A percentile compares a stretch with the other conserved stretches of the same genome.
Evolutionary conservation across 768 basidiomycete genomes (phyloP).

Genomic region (Dentipellis sp.): DNA sequence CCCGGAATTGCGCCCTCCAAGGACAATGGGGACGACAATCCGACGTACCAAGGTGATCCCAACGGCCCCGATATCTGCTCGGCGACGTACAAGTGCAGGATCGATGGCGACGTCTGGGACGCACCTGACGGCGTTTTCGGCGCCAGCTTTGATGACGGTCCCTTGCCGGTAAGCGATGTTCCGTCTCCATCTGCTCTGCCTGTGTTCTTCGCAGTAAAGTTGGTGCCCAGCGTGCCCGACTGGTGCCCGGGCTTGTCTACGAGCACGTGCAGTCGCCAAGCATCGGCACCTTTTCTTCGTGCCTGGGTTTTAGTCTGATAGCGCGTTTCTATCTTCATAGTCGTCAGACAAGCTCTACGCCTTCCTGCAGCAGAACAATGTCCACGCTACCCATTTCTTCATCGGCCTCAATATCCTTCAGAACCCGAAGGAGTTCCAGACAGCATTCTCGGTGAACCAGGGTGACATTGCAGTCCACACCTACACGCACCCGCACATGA

Average conservation of each 20-base stretch:
- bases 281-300: too few species aligned
- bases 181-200: background rate
- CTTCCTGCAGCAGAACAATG: slow-evolving; percentile 29
- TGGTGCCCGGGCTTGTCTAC: background rate
- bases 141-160: slow-evolving; percentile 77
- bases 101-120: slow-evolving; percentile 61
- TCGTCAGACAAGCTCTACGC: slow-evolving; percentile 25
- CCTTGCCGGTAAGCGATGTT: slow-evolving; percentile 30
- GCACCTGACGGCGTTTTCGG: slow-evolving; percentile 63
- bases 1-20: slow-evolving; percentile 54
- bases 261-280: too few species aligned
- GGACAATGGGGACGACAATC: slow-evolving; percentile 22
- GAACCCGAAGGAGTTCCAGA: slow-evolving; percentile 24
- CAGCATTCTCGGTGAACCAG: slow-evolving; percentile 20
- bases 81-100: slow-evolving; percentile 48
- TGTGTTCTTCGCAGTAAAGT: background rate
- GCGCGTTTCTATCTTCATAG: background rate
- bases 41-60: slow-evolving; percentile 35
- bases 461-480: slow-evolving; percentile 45
- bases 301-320: too few species aligned
- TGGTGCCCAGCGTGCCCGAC: background rate
- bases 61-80: slow-evolving; percentile 58
- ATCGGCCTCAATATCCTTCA: slow-evolving; percentile 34
- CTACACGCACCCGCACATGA: slow-evolving; percentile 77
- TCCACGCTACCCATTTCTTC: slow-evolving; percentile 35